phyloP scores from a whole-genome alignment of 768 basidiomycete species.

The Leccinum uliginosum region DNA sequence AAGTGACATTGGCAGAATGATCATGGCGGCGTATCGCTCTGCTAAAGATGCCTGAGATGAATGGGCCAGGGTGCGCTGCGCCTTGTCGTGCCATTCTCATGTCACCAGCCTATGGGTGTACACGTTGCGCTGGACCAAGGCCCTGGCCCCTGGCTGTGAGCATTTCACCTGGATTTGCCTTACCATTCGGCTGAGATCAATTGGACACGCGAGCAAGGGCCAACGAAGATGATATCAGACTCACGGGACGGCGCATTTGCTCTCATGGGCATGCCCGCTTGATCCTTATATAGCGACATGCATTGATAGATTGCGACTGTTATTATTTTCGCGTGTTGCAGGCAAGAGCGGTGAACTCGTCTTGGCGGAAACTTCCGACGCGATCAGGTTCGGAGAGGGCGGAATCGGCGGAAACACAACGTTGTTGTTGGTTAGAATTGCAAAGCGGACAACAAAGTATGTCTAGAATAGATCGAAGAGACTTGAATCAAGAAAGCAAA shows the following conservation, averaged over 20 bases:
- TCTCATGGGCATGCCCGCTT: slow-evolving; percentile 14
- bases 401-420: slow-evolving; percentile 6
- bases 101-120: slow-evolving; percentile 9
- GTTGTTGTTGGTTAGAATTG: slow-evolving; percentile 17
- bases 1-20: slow-evolving; percentile 10
- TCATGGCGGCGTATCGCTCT: slow-evolving; percentile 9
- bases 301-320: slow-evolving; percentile 16
- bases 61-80: slow-evolving; percentile 12
- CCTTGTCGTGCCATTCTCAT: slow-evolving; percentile 25
- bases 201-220: slow-evolving; percentile 12
- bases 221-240: slow-evolving; percentile 12
- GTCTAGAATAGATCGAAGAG: slow-evolving; percentile 13
- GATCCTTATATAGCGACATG: slow-evolving; percentile 6
- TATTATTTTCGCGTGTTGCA: slow-evolving; percentile 7
- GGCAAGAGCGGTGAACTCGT: background rate
- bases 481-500: slow-evolving; percentile 9
- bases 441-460: slow-evolving; percentile 14
- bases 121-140: slow-evolving; percentile 14
- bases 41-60: slow-evolving; percentile 13
- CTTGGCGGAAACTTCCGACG: background rate
- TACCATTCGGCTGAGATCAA: slow-evolving; percentile 2
- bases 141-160: slow-evolving; percentile 17
- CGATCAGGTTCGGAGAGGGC: slow-evolving; percentile 1
- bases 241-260: slow-evolving; percentile 14
- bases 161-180: slow-evolving; percentile 10